A percentile compares a stretch with the other conserved stretches of the same genome.
Conservation (phyloP, 169 alveolate species). For the Plasmodium berghei region DNA sequence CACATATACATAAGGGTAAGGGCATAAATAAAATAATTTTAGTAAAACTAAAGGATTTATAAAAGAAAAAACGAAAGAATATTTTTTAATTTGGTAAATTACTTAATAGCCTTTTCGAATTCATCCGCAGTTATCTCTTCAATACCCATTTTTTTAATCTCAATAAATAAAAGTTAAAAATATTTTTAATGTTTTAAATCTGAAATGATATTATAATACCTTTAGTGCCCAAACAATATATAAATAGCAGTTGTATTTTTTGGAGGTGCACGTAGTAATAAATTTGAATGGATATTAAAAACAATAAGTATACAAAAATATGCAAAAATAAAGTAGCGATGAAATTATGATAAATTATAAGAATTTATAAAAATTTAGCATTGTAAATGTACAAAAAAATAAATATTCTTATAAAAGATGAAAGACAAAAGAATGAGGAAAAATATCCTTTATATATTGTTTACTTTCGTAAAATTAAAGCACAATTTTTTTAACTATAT, state of each 20-base stretch:
- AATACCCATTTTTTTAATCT: constrained; percentile 55
- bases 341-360: constrained; percentile 28
- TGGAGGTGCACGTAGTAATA: constrained; percentile 19
- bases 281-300: constrained; percentile 42
- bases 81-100: constrained; percentile 29
- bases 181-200: neutral
- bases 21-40: neutral
- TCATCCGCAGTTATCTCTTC: constrained; percentile 69
- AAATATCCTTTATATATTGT: too few relatives aligned
- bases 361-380: constrained; percentile 9
- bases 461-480: too few relatives aligned
- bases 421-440: neutral
- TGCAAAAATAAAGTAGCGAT: constrained; percentile 43
- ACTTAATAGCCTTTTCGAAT: constrained; percentile 70
- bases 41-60: constrained; percentile 1
- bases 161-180: neutral
- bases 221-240: too few relatives aligned
- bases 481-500: too few relatives aligned
- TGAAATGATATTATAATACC: neutral
- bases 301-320: constrained; percentile 44
- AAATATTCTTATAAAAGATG: constrained; percentile 2
- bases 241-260: neutral
- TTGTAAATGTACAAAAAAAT: neutral
- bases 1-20: neutral
- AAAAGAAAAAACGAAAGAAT: constrained; percentile 10